Conservation (phyloP, 2,329 filamentous ascomycete genomes). For the Phoma sp. region DNA sequence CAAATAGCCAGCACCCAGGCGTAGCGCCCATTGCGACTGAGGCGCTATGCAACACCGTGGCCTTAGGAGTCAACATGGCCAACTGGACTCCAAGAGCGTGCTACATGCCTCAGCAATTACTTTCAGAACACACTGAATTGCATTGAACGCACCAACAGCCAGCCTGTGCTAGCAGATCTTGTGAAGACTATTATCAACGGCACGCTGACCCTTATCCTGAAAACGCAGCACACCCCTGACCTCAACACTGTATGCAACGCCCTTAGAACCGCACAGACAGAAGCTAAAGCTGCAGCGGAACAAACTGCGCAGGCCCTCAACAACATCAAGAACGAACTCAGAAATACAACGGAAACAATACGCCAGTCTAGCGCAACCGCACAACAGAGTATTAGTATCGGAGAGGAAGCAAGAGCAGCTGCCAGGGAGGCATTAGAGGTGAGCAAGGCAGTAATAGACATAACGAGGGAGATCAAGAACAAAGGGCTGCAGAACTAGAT, state of each 20-base stretch:
- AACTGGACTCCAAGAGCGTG: slow-evolving; percentile 2
- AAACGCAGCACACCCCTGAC: not conserved
- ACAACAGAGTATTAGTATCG: not conserved
- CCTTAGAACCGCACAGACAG: not conserved
- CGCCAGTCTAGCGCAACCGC: not conserved
- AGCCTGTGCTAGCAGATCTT: not conserved
- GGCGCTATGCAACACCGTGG: slow-evolving; percentile 15
- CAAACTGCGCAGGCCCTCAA: not conserved
- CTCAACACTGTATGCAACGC: not conserved
- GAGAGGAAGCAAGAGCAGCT: not conserved
- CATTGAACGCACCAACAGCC: not conserved
- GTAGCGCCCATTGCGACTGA: slow-evolving; percentile 15
- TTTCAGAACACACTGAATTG: not conserved
- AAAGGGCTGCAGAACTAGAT: too few relatives aligned
- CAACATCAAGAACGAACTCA: not conserved
- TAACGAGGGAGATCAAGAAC: not conserved
- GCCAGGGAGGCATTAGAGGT: not conserved
- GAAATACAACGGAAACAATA: not conserved
- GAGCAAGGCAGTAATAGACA: not conserved
- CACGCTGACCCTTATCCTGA: not conserved
- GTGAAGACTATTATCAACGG: not conserved
- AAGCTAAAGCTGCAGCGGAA: not conserved
- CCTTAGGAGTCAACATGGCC: slow-evolving; percentile 10
- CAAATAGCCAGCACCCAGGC: slow-evolving; percentile 15
- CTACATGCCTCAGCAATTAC: slow-evolving; percentile 4